phyloP scores from a whole-genome alignment of 1,139 yeast species.

The Hyphopichia wangnamkhiaoensis region DNA sequence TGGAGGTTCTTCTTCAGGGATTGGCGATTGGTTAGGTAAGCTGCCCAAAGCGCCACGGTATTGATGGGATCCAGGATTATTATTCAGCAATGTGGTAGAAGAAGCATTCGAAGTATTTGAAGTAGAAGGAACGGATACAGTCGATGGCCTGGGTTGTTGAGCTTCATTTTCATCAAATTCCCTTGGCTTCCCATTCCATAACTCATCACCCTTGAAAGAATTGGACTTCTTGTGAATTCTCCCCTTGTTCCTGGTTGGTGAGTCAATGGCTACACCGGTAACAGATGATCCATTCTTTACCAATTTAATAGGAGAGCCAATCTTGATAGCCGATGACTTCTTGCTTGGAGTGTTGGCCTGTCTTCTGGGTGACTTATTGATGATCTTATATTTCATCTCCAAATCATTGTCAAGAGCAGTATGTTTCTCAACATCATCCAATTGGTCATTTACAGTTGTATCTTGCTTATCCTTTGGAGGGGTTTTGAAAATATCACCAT shows the following conservation, averaged over 20 bases:
- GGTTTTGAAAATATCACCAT: conserved; percentile 25
- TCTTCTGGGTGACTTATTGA: conserved; percentile 7
- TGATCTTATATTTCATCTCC: conserved; percentile 7
- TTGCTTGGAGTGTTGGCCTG: conserved; percentile 7
- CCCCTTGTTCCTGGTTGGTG: conserved; percentile 1
- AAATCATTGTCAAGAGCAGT: conserved; percentile 9
- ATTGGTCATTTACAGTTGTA: background rate
- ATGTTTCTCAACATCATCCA: conserved; percentile 1
- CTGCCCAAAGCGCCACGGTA: conserved; percentile 6
- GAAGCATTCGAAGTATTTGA: conserved; percentile 18
- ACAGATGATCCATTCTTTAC: conserved; percentile 31
- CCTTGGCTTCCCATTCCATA: conserved; percentile 28
- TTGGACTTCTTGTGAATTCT: conserved; percentile 3
- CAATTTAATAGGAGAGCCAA: conserved; percentile 40
- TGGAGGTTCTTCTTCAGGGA: conserved; percentile 8
- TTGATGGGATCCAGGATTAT: conserved; percentile 5
- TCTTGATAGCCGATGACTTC: conserved; percentile 35
- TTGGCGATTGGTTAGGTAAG: background rate
- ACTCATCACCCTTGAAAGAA: conserved; percentile 19
- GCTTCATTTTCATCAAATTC: background rate
- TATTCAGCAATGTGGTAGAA: conserved; percentile 15
- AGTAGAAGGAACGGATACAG: conserved; percentile 33
- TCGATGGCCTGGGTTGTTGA: conserved; percentile 19
- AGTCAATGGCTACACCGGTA: conserved; percentile 20
- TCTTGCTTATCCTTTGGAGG: conserved; percentile 20